Evolutionary conservation across 345 rosid species (phyloP), one percentile per base, ranked within the genome.

Genomic region (Eucalyptus rudis): DNA sequence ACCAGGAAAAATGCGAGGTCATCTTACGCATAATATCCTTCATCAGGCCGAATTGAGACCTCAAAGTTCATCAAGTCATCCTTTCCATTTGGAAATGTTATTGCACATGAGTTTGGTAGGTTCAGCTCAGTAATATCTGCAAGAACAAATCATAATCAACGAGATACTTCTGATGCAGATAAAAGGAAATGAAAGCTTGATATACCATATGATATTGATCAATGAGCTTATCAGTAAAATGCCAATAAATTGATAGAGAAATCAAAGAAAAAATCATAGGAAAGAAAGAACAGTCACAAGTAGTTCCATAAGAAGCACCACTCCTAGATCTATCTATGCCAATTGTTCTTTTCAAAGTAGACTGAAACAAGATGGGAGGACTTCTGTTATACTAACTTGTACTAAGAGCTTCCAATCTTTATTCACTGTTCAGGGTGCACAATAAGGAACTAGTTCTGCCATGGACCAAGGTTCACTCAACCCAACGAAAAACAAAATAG

Each of bases 31-130:
- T 97, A 97, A 88, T 95, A 96, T 85, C 99, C 99, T 90, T 95
- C 98, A 92, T 96, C 98, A 1, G 99, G 98, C 88, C 91, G 93
- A 85, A 97, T 94, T 88, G 96, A 91, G 45, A 97, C 97, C 93
- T 94, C 96, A 90, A 97, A 97, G 87, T 94, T 93, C 99, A 96
- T 95, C 91, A 95, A 91, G 87, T 95, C 96, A 92, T 96, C 98
- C 92, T 95, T 93, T 84, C 99, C 98, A 88, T 94, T 93, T 19
- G 96, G 97, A 88, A 96, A 97, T n/a, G 94, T 84, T 86, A 97
- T 93, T 31, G 92, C 45, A 88, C 99, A 96, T 59, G 96, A 91
- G 66, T 94, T 93, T 43, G 97, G 97, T 47, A 97, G 93, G 92
- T 96, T 96, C 94, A 97, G 89, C 91, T 97, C 99, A 50, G 93